Conservation (phyloP, 2,329 filamentous ascomycete species). For the Septoria linicola region DNA sequence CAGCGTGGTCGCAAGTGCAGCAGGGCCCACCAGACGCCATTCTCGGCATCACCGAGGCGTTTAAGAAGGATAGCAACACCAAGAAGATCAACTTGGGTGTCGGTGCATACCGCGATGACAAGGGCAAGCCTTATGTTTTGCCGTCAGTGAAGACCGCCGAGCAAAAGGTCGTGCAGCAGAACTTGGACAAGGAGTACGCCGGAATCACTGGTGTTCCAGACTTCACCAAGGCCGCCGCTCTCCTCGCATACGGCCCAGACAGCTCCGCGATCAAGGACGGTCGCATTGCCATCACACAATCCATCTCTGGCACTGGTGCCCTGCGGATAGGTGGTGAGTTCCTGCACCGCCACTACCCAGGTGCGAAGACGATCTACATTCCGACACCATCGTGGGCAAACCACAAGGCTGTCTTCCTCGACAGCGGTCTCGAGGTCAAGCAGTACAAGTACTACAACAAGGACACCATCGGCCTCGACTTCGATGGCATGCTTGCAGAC, state of each 20-base stretch:
- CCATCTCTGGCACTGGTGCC: conserved; percentile 96
- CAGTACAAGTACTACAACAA: conserved; percentile 99
- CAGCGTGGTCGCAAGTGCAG: conserved; percentile 85
- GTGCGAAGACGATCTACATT: conserved; percentile 93
- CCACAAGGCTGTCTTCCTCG: conserved; percentile 93
- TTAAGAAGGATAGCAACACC: conserved; percentile 90
- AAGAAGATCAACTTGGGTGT: conserved; percentile 99
- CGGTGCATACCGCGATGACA: conserved; percentile 96
- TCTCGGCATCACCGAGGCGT: conserved; percentile 90
- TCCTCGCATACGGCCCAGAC: conserved; percentile 84
- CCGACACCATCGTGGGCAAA: conserved; percentile 97
- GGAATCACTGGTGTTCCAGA: conserved; percentile 94
- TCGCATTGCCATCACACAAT: conserved; percentile 89
- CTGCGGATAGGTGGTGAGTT: conserved; percentile 93
- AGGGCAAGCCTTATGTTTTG: conserved; percentile 96
- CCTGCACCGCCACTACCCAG: conserved; percentile 85
- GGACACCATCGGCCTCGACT: conserved; percentile 96
- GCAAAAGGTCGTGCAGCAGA: conserved; percentile 73
- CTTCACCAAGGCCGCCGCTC: conserved; percentile 88
- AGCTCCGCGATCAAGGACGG: conserved; percentile 70
- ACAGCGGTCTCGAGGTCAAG: conserved; percentile 85
- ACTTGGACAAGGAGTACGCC: conserved; percentile 94
- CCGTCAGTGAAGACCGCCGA: conserved; percentile 89
- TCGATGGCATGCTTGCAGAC: conserved; percentile 86
- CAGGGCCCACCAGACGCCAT: conserved; percentile 87